Evolutionary conservation across 1,284 basidiomycete species (phyloP), one percentile per base, ranked within the genome.

Genomic region (Pisolithus thermaeus): DNA sequence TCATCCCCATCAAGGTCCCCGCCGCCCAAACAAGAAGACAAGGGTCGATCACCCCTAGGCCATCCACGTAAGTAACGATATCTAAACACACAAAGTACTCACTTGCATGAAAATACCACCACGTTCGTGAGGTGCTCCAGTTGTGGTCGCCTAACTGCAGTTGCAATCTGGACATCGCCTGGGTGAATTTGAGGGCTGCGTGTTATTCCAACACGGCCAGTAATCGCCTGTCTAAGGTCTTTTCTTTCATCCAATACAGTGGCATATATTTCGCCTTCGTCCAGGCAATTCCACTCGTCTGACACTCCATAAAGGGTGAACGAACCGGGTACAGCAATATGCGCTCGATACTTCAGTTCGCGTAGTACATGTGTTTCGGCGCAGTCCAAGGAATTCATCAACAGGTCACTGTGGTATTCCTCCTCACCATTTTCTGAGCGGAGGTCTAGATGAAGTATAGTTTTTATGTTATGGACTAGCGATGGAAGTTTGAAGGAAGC

Each of bases 141-240:
- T 30, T 72, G 65, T n/a, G 65, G 61, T 23, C 52, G 59, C 14
- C 73, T 64, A 42, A 79, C 75, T 1, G 73, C 78, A 2, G 47
- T 62, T 12, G 75, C 76, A 5, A 71, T 58, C 52, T 73, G 71
- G 9, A 77, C 62, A 54, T 80, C 77, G 0, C 77, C 77, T 3
- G 75, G 76, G 51, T 78, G 77, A 43, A 78, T 71, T 39, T 76
- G 72, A 2, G 78, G 78, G n/a, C 73, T 74, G 1, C 77, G 66
- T 12, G 77, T 73, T 47, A 79, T 70, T 16, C 72, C 62, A 1
- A 78, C 65, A 1, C 53, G 52, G 3, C 77, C 78, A 2, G 67
- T 60, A 25, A 79, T 63, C 43, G 62, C 63, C 22, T 59, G 0
- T 30, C 62, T 57, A 20, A 63, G 0, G 23, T 53, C 52, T 0